Evolutionary conservation across 306 rosid genomes (phyloP), one percentile per base, ranked within the genome.

Genomic region (Spatholobus suberectus): DNA sequence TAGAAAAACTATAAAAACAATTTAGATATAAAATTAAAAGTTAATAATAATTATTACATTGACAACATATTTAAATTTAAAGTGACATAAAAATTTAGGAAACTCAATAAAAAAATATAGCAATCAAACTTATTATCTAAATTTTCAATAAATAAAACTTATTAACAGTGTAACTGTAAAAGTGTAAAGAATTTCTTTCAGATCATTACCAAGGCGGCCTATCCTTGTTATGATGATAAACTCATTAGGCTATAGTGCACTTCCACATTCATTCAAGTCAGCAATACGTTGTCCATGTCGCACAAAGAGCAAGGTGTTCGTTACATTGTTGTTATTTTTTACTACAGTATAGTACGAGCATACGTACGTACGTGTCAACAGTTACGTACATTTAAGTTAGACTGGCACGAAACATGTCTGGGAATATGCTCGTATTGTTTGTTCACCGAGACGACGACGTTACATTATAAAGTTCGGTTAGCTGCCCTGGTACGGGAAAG

Each of bases 361-460:
- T 34, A 51, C 0, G 75, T 75, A 38, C 32, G 23, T 69, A 69
- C 20, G 18, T 66, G 18, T 74, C 57, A 23, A 49, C 70, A 70
- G 58, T 13, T 9, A 18, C 38, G 18, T 29, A 41, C 14, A 76
- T 18, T 63, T 40, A 44, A 17, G 73, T 27, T 15, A 46, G 35
- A 44, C 3, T 40, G 59, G 15, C 81, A 43, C 37, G 18, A 54
- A 78, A 35, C 75, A 78, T 78, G 82, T 78, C 20, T 35, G 43
- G 49, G 82, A 78, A 67, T 49, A 67, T 78, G 65, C 34, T 78
- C 67, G 2, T 37, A 67, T 35, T 67, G 8, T 78, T 67, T 41
- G 72, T 59, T 61, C 59, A 76, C 29, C 20, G 17, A 23, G 81
- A 76, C 32, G 29, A 61, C 32, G 72, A 61, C 81, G 59, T 76